Conservation (phyloP, 768 basidiomycete species). For the Psilocybe cubensis region DNA sequence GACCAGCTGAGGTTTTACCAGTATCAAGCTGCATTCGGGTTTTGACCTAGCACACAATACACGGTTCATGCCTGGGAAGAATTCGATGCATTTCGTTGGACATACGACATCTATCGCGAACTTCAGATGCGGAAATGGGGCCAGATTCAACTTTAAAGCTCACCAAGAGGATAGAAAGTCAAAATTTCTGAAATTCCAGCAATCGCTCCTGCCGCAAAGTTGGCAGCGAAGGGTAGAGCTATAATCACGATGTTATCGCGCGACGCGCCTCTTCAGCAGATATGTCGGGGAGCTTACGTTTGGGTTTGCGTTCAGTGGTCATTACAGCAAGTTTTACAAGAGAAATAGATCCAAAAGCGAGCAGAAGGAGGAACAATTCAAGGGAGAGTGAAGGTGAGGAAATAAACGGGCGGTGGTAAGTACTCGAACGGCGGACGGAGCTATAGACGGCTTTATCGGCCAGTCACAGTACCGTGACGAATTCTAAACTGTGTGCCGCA, state of each 20-base stretch:
- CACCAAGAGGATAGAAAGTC: conserved; percentile 90
- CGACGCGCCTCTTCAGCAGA: background rate
- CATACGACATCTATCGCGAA: conserved; percentile 77
- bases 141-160: conserved; percentile 25
- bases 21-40: conserved; percentile 98
- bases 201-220: conserved; percentile 94
- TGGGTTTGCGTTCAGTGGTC: conserved; percentile 33
- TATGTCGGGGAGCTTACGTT: conserved; percentile 23
- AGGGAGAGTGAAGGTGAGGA: conserved; percentile 4
- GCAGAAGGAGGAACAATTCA: background rate
- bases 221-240: conserved; percentile 88
- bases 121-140: background rate
- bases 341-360: background rate
- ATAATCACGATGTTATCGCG: conserved; percentile 3
- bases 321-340: conserved; percentile 14
- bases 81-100: conserved; percentile 25
- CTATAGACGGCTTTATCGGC: conserved; percentile 16
- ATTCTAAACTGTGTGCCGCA: background rate
- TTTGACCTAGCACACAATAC: conserved; percentile 70
- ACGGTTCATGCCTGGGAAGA: conserved; percentile 1
- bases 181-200: conserved; percentile 88
- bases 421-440: conserved; percentile 15
- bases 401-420: conserved; percentile 1
- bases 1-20: conserved; percentile 73
- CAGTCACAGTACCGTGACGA: conserved; percentile 2